Evolutionary conservation across 2,329 filamentous ascomycete genomes (phyloP), one percentile per base, ranked within the genome.

Genomic region (Huntiella savannae): DNA sequence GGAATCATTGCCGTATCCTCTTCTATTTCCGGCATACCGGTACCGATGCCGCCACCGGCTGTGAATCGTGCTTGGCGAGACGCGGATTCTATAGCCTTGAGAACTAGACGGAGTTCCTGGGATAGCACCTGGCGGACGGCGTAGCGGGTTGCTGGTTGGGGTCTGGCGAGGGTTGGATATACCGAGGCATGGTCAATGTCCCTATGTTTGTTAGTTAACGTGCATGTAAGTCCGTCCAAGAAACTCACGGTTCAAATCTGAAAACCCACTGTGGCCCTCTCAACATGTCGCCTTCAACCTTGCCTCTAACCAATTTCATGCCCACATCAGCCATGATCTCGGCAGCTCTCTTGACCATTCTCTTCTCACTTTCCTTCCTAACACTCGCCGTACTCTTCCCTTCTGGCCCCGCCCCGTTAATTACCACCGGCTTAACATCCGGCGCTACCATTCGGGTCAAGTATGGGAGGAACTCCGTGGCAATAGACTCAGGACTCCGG

Each of bases 81-180:
- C 3, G 74, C 70, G 50, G 74, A 74, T 43, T 82, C 79, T 11
- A 79, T 77, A 33, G 76, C 65, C 28, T 72, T 64, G 10, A 79
- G 71, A 41, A 84, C 79, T 56, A 81, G 84, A 50, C 75, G 75
- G 55, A 88, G 82, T 59, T 96, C 88, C 58, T 91, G 84, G 56
- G 94, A 86, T 1, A 98, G 70, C 6, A 95, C 87, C 59, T 95
- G 88, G 16, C 91, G 78, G 4, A 98, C 80, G 1, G 88, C 88
- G 57, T 85, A 98, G n/a, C 91, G 75, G 0, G 84, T 84, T 0
- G 83, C 85, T 1, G 75, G 77, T 7, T 75, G 72, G 2, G 73
- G 71, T 34, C 69, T 64, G 12, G 73, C 63, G 2, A 70, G 73
- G 0, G 84, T 84, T 53, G 83, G 77, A 54, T 83, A 96, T 0